These are phyloP conservation scores for Capsella rubella DNA, from an alignment of 441 rosid species.

Conservation along the genomic window DNA sequence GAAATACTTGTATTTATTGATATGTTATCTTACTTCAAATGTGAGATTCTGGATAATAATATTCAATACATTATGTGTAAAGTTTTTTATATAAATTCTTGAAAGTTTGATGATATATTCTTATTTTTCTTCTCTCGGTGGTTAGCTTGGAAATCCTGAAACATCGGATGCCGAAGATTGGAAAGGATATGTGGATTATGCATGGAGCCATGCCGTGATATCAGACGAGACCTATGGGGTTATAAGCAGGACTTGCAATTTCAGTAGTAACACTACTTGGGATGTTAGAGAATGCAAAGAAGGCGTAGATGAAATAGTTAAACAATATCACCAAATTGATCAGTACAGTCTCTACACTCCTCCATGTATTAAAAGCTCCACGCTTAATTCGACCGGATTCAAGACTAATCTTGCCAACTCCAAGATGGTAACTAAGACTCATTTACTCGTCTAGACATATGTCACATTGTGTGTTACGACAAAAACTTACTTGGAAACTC, in stretches of 20 bases:
- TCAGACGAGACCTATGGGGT: constrained; percentile 76
- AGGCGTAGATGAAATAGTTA: constrained; percentile 60
- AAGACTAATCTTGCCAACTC: constrained; percentile 18
- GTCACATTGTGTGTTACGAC: not conserved
- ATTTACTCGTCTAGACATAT: no score
- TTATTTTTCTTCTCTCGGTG: not conserved
- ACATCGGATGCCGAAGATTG: constrained; percentile 73
- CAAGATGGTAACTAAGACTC: constrained; percentile 22
- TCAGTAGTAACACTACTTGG: constrained; percentile 61
- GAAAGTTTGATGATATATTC: not conserved
- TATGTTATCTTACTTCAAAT: not conserved
- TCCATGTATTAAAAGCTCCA: constrained; percentile 34
- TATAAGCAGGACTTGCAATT: constrained; percentile 61
- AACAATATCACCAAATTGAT: constrained; percentile 76
- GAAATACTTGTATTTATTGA: no score
- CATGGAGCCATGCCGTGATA: constrained; percentile 92
- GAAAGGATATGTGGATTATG: constrained; percentile 80
- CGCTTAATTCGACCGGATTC: not conserved
- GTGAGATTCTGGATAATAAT: not conserved
- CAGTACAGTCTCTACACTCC: constrained; percentile 79
- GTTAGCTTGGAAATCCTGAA: constrained; percentile 90
- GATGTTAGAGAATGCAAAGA: constrained; percentile 52
- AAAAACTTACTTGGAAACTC: constrained; percentile 8
- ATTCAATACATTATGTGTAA: not conserved
- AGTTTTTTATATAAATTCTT: not conserved